phyloP scores from a whole-genome alignment of 805 yeast genomes.

The Starmera quercuum region DNA sequence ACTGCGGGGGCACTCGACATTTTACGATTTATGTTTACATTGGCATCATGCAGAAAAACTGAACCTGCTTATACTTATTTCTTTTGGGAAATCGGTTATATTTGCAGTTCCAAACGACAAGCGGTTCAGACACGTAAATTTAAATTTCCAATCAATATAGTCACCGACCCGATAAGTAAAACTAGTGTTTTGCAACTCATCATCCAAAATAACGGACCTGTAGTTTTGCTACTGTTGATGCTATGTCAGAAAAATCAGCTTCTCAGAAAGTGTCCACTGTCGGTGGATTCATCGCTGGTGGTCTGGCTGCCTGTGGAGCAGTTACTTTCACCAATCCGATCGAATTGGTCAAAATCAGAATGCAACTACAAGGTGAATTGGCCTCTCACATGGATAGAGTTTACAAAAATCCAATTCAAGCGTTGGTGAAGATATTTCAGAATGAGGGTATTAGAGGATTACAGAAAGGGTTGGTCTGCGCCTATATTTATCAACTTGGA shows the following conservation, averaged over 20 bases:
- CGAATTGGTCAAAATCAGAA: conserved; percentile 88
- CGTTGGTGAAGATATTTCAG: conserved; percentile 58
- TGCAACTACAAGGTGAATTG: conserved; percentile 95
- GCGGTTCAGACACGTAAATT: too few species aligned
- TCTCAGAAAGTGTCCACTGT: conserved; percentile 54
- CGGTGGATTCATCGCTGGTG: conserved; percentile 88
- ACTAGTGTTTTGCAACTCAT: too few species aligned
- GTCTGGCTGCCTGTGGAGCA: conserved; percentile 94
- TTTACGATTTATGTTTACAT: too few species aligned
- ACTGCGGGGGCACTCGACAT: too few species aligned
- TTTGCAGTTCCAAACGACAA: neutral
- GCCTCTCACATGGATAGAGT: conserved; percentile 43
- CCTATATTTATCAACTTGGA: conserved; percentile 85
- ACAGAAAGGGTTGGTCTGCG: conserved; percentile 85
- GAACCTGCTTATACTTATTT: too few species aligned
- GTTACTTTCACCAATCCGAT: conserved; percentile 96
- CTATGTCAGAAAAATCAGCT: conserved; percentile 24
- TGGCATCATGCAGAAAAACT: too few species aligned
- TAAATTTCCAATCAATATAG: too few species aligned
- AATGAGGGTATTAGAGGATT: conserved; percentile 84
- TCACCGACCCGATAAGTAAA: too few species aligned
- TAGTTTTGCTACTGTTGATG: neutral
- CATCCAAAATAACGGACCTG: too few species aligned
- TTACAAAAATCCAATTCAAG: conserved; percentile 84
- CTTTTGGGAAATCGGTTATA: too few species aligned